Percentiles rank a stretch among this genome's conserved stretches.
Evolutionary conservation across 2,329 filamentous ascomycete species (phyloP).

Genomic region (Hymenoscyphus linearis): DNA sequence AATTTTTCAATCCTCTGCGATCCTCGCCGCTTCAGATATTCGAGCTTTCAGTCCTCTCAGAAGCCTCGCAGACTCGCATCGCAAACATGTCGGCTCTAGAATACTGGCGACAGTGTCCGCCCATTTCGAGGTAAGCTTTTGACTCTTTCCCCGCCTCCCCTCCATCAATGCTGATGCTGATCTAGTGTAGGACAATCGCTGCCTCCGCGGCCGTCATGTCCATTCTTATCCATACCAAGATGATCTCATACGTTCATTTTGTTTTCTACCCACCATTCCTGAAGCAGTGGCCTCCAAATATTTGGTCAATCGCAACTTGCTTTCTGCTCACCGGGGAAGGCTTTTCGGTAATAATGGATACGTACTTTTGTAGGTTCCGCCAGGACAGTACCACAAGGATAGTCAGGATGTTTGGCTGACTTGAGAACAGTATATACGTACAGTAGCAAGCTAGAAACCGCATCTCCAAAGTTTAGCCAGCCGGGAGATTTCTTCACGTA

Average conservation of each 20-base stretch:
- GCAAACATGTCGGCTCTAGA: slow-evolving; percentile 44
- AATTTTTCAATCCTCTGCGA: slow-evolving; percentile 2
- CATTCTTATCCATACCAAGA: slow-evolving; percentile 48
- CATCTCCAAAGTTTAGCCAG: slow-evolving; percentile 53
- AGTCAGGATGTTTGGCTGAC: slow-evolving; percentile 11
- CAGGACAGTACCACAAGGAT: background rate
- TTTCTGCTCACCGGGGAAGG: slow-evolving; percentile 34
- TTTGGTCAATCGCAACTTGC: slow-evolving; percentile 35
- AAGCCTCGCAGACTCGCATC: background rate
- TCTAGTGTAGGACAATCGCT: slow-evolving; percentile 55
- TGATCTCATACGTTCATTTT: slow-evolving; percentile 45
- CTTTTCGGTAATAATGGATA: slow-evolving; percentile 55
- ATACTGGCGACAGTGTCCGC: slow-evolving; percentile 60
- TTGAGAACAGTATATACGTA: slow-evolving; percentile 56
- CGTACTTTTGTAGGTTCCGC: slow-evolving; percentile 55
- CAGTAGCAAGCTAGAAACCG: slow-evolving; percentile 55
- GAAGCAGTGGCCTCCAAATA: slow-evolving; percentile 43
- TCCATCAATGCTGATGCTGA: slow-evolving; percentile 41
- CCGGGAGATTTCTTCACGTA: slow-evolving; percentile 65
- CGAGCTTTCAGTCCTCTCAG: slow-evolving; percentile 17
- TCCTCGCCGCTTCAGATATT: background rate
- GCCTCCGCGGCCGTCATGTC: slow-evolving; percentile 55
- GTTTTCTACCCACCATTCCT: slow-evolving; percentile 45
- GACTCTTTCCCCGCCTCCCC: slow-evolving; percentile 11
- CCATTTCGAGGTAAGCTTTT: slow-evolving; percentile 55